Base-by-base conservation (phyloP, 2,329 filamentous ascomycete genomes). In the Aspergillus intermedius region DNA sequence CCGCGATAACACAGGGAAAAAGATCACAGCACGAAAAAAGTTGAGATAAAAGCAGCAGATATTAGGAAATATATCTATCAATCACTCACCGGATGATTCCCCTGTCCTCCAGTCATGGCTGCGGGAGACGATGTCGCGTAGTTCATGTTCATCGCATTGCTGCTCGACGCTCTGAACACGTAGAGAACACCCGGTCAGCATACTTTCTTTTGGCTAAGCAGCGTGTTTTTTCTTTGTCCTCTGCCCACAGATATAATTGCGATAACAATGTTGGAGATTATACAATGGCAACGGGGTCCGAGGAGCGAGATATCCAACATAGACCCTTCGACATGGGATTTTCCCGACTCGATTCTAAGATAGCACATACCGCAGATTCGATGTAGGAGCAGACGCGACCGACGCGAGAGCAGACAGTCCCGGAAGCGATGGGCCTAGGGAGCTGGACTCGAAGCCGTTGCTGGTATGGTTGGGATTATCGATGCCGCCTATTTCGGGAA, bases 71-170 rank as follows among this genome's bases (percentile, higher is more conserved):
- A 43, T 59, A 48, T 17, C 34, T 15, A 37, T 37, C n/a, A 53
- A 10, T 43, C 17, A 72, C 71, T 71, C 58, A 74, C 69, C 47
- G 70, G 69, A 54, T 63, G 68, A 53, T 65, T 72, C 54, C 78
- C 79, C 64, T 82, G 80, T 46, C 82, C 82, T 55, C 80, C 82
- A 53, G 81, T 79, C 37, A 82, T 84, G 37, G 80, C 80, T 52
- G 82, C 81, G 43, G 82, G 81, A 42, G 82, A 83, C 55, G 81
- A 80, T 55, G 80, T 83, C 59, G 79, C 76, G 65, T 80, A 82
- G 57, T 75, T 80, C 74, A 82, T 79, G 65, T 65, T 76, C 68
- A 72, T 67, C 47, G 62, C 73, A 75, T 75, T 73, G 63, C 65
- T 66, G 55, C 56, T 58, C 41, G 66, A 69, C 41, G 59, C 61